Conservation (phyloP, 2,329 filamentous ascomycete species). For the Trichoderma endophyticum region DNA sequence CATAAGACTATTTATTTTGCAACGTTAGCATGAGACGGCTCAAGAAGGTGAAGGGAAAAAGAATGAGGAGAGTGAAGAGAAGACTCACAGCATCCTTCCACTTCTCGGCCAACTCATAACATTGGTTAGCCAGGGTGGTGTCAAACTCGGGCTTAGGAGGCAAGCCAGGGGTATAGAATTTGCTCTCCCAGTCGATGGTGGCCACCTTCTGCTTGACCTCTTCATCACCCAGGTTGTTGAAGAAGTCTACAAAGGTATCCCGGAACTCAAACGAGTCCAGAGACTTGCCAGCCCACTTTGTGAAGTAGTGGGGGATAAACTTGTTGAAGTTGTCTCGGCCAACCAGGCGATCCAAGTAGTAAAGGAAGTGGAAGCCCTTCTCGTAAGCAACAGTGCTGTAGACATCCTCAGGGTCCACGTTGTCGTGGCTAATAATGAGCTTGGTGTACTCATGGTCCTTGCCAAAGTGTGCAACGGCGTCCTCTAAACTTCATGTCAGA, state of each 20-base stretch:
- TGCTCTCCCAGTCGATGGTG: conserved; percentile 81
- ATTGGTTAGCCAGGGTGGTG: conserved; percentile 79
- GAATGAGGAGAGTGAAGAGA: not conserved
- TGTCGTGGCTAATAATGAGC: conserved; percentile 80
- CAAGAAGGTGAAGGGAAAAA: not conserved
- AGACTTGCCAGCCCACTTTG: conserved; percentile 77
- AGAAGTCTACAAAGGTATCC: conserved; percentile 81
- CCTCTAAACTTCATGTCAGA: conserved; percentile 46
- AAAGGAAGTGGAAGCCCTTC: conserved; percentile 94
- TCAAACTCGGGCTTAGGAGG: conserved; percentile 91
- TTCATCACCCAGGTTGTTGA: conserved; percentile 61
- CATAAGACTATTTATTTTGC: conserved; percentile 46
- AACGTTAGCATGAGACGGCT: not conserved
- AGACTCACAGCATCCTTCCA: conserved; percentile 63
- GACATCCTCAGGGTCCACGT: conserved; percentile 90
- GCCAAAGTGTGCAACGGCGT: conserved; percentile 75
- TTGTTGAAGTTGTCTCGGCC: conserved; percentile 86
- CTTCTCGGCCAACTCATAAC: conserved; percentile 76
- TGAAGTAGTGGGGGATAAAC: conserved; percentile 95
- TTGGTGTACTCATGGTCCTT: conserved; percentile 90
- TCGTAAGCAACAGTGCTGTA: conserved; percentile 93
- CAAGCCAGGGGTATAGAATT: conserved; percentile 84
- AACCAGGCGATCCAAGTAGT: conserved; percentile 81
- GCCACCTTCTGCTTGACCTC: conserved; percentile 62
- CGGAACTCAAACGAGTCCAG: conserved; percentile 96